phyloP scores from a whole-genome alignment of 192 early-diverging fungal species.

The Linderina pennispora region DNA sequence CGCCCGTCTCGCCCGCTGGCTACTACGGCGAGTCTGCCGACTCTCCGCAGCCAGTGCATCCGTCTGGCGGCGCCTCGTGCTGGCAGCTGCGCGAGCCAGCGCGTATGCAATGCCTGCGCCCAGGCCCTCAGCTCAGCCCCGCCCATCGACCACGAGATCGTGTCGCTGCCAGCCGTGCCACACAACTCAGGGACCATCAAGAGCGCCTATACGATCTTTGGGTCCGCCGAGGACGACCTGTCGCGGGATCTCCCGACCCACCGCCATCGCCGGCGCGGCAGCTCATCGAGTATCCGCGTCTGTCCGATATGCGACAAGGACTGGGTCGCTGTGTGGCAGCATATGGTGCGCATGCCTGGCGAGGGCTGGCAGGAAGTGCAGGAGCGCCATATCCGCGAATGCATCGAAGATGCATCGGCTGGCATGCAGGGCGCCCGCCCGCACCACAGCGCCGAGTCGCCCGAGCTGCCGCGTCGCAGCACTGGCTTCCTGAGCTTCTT shows the following conservation, averaged over 20 bases:
- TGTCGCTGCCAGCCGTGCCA: conserved; percentile 5
- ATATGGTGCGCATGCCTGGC: conserved; percentile 26
- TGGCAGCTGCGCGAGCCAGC: conserved; percentile 39
- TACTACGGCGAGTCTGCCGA: conserved; percentile 6
- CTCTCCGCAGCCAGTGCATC: not conserved
- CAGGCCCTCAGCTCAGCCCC: conserved; percentile 26
- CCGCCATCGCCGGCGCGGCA: conserved; percentile 1
- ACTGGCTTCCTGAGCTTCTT: conserved; percentile 20
- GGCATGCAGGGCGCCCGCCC: conserved; percentile 24
- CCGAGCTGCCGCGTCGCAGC: conserved; percentile 12
- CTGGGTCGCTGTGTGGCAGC: conserved; percentile 33
- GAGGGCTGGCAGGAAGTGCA: conserved; percentile 46
- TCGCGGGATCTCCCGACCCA: too few relatives aligned
- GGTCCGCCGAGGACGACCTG: not conserved
- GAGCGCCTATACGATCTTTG: conserved; percentile 34
- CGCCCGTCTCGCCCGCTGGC: conserved; percentile 28
- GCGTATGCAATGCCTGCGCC: conserved; percentile 57
- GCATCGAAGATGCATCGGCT: conserved; percentile 34
- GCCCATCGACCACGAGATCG: conserved; percentile 4
- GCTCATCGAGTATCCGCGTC: conserved; percentile 26
- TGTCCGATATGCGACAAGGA: conserved; percentile 37
- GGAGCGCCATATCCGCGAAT: conserved; percentile 38
- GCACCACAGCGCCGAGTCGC: not conserved
- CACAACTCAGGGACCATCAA: conserved; percentile 10
- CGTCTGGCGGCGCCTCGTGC: not conserved